A percentile compares a stretch with the other conserved stretches of the same genome.
phyloP scores from a whole-genome alignment of 2,329 filamentous ascomycete species.

The Bipolaris zeicola region DNA sequence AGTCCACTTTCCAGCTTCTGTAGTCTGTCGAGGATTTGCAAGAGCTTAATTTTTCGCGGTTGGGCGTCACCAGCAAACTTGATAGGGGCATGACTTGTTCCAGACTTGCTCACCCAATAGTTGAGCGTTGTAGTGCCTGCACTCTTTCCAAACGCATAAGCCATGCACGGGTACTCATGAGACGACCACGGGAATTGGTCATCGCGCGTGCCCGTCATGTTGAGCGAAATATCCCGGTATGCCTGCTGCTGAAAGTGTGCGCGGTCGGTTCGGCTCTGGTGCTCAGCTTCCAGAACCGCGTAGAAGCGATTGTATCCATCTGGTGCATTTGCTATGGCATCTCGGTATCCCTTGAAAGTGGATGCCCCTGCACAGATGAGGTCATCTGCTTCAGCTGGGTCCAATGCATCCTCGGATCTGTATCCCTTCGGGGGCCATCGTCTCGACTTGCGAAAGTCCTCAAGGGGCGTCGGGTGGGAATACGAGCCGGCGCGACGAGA shows the following conservation, averaged over 20 bases:
- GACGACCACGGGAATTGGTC: slow-evolving; percentile 67
- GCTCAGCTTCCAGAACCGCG: slow-evolving; percentile 49
- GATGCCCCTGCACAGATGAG: slow-evolving; percentile 48
- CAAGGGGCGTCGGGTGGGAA: slow-evolving; percentile 45
- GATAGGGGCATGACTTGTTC: slow-evolving; percentile 61
- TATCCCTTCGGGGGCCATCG: slow-evolving; percentile 50
- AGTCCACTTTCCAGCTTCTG: slow-evolving; percentile 50
- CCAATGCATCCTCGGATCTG: slow-evolving; percentile 40
- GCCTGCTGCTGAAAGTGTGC: slow-evolving; percentile 43
- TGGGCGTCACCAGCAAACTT: slow-evolving; percentile 64
- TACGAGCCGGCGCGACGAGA: slow-evolving; percentile 43
- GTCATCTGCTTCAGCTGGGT: slow-evolving; percentile 44
- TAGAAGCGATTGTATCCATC: slow-evolving; percentile 48
- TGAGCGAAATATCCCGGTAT: slow-evolving; percentile 48
- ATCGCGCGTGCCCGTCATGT: slow-evolving; percentile 43
- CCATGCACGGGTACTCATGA: slow-evolving; percentile 74
- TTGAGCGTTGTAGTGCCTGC: slow-evolving; percentile 76
- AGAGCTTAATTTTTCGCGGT: slow-evolving; percentile 66
- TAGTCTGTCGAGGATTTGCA: slow-evolving; percentile 53
- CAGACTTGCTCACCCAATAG: slow-evolving; percentile 67
- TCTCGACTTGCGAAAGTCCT: slow-evolving; percentile 44
- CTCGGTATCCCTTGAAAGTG: slow-evolving; percentile 49
- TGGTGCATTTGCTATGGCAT: slow-evolving; percentile 45
- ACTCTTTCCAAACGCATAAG: slow-evolving; percentile 68
- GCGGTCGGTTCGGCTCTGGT: slow-evolving; percentile 47